phyloP scores from a whole-genome alignment of 805 yeast genomes.

The Candida cerambycidarum region DNA sequence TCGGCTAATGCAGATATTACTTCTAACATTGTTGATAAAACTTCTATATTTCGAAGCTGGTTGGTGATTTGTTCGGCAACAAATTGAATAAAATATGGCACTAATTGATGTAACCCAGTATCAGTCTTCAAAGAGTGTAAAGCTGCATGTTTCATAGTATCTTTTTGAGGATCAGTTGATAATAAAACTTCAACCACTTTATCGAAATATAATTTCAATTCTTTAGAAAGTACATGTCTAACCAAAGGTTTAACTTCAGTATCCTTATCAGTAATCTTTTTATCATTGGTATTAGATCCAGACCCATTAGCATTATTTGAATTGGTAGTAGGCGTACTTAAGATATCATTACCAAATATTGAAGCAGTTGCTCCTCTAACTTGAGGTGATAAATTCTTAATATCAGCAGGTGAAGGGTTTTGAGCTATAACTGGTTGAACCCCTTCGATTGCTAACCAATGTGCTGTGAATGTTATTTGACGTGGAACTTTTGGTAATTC shows the following conservation, averaged over 20 bases:
- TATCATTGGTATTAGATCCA: slow-evolving; percentile 6
- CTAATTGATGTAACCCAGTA: slow-evolving; percentile 94
- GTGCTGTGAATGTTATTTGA: slow-evolving; percentile 88
- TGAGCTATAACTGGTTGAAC: slow-evolving; percentile 98
- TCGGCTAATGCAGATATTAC: slow-evolving; percentile 81
- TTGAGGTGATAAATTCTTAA: slow-evolving; percentile 72
- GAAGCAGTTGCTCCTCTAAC: slow-evolving; percentile 77
- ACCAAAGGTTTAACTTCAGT: slow-evolving; percentile 81
- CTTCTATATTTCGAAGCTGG: slow-evolving; percentile 68
- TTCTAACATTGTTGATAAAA: slow-evolving; percentile 82
- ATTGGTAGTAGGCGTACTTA: slow-evolving; percentile 24
- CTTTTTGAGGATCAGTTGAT: slow-evolving; percentile 53
- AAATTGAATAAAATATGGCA: slow-evolving; percentile 94
- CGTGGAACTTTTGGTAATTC: slow-evolving; percentile 96
- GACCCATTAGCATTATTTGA: slow-evolving; percentile 13
- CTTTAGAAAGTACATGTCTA: slow-evolving; percentile 92
- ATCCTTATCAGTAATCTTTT: slow-evolving; percentile 35
- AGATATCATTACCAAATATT: slow-evolving; percentile 38
- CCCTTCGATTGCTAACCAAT: slow-evolving; percentile 98
- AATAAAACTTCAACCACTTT: slow-evolving; percentile 79
- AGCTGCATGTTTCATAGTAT: slow-evolving; percentile 71
- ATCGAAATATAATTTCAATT: slow-evolving; percentile 89
- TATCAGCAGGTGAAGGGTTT: slow-evolving; percentile 82
- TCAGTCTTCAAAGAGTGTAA: slow-evolving; percentile 81
- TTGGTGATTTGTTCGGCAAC: slow-evolving; percentile 93